Base-by-base conservation (phyloP, 305 asterid genomes). In the Rubia occidens region DNA sequence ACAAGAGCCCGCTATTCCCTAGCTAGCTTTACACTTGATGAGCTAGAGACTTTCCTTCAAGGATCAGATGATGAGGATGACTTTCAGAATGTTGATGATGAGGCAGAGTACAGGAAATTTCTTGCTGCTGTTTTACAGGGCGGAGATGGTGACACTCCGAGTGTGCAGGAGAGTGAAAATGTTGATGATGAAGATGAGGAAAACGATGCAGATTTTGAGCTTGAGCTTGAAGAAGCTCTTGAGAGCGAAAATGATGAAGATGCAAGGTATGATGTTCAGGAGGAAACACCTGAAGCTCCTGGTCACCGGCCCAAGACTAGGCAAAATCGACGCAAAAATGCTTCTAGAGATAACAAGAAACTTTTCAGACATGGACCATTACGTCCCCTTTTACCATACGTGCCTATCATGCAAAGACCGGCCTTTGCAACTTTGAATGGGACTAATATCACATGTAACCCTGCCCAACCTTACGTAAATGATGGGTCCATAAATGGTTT, bases 11-110 rank as follows among this genome's bases (percentile, higher is more conserved):
- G 97, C 47, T 94, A 90, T 85, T 94, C 99, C 77, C 97, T 94
- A 77, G 96, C 89, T 61, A 84, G 85, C 78, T 91, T 81, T 84
- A 83, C 97, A 32, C 99, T 94, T 76, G 99, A 90, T 80, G 96
- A 94, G 79, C 93, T 94, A 2, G 99, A 94, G 80, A 90, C 89
- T 42, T 94, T 94, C 77, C 97, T 94, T 84, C 99, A 94, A 80
- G 97, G 91, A 88, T 86, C 99, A n/a, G 99, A 94, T 59, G 99
- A 94, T 39, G 99, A 90, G 74, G 99, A 90, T 75, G 97, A 90
- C 79, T 87, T 90, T 76, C 97, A 84, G 77, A 90, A 86, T 80
- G 93, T 84, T 75, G 89, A 94, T 59, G 99, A 94, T 80, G 96
- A 94, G 81, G 88, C 79, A 76, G 97, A 94, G 76, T 94, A 90